Conservation (phyloP, 305 asterid species). For the Nicotiana rustica region DNA sequence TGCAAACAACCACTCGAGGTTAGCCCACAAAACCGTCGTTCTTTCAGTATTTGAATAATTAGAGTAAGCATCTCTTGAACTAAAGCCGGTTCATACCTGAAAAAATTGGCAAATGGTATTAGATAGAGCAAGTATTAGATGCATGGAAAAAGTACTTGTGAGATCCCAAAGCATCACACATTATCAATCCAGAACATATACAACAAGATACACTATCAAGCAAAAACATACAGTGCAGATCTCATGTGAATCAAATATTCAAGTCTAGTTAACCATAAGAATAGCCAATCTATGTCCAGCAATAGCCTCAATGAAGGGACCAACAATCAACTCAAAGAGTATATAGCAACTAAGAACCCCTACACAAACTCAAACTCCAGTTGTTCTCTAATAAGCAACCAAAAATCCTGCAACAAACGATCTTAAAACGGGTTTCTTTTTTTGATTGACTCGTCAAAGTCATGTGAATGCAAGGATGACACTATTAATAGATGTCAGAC, state of each 20-base stretch:
- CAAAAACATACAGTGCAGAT: slow-evolving; percentile 19
- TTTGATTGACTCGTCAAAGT: not conserved
- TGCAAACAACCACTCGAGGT: slow-evolving; percentile 79
- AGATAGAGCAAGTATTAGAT: slow-evolving; percentile 27
- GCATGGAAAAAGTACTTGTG: not conserved
- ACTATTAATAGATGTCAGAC: not conserved
- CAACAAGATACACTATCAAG: slow-evolving; percentile 1
- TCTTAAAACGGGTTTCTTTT: slow-evolving; percentile 9
- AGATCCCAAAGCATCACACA: slow-evolving; percentile 15
- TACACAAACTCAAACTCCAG: not conserved
- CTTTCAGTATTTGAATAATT: slow-evolving; percentile 87
- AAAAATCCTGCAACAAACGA: not conserved
- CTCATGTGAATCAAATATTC: not conserved
- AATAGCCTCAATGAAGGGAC: slow-evolving; percentile 27
- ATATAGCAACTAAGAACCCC: not conserved
- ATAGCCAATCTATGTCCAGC: slow-evolving; percentile 5
- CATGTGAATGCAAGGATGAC: slow-evolving; percentile 18
- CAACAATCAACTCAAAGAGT: slow-evolving; percentile 24
- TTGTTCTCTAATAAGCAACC: not conserved
- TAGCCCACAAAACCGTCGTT: slow-evolving; percentile 92
- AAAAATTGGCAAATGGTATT: slow-evolving; percentile 1
- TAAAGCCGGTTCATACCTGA: slow-evolving; percentile 85
- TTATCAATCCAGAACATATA: slow-evolving; percentile 5
- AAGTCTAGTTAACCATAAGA: slow-evolving; percentile 7
- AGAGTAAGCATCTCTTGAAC: slow-evolving; percentile 90